Conservation (phyloP, 202 grass and related monocot species). For the Musa balbisiana region DNA sequence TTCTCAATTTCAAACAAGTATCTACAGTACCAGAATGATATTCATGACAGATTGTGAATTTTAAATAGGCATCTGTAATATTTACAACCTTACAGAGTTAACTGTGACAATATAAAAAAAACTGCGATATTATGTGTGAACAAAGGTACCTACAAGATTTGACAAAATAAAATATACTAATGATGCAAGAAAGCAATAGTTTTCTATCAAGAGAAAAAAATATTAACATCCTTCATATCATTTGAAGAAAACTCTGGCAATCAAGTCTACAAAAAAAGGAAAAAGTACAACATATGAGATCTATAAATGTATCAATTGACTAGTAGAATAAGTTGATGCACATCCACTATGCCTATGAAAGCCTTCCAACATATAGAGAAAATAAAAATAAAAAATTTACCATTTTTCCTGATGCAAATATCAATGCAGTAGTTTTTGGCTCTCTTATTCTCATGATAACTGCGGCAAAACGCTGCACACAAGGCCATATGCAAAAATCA, state of each 20-base stretch:
- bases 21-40: not conserved
- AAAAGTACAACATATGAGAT: not conserved
- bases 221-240: not conserved
- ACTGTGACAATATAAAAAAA: not conserved
- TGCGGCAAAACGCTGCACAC: slow-evolving; percentile 35
- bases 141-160: too few species aligned
- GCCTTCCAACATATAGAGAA: not conserved
- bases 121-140: too few species aligned
- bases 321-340: too few species aligned
- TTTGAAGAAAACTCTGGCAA: not conserved
- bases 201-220: too few species aligned
- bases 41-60: not conserved
- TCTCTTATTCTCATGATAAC: slow-evolving; percentile 52
- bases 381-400: slow-evolving; percentile 17
- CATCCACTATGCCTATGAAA: not conserved
- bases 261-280: not conserved
- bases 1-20: not conserved
- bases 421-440: slow-evolving; percentile 42
- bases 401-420: slow-evolving; percentile 44
- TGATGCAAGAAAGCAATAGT: not conserved
- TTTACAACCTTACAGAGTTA: not conserved
- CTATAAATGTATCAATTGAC: too few species aligned
- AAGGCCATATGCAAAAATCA: not conserved
- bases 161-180: not conserved
- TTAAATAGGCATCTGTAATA: not conserved